Base-by-base conservation (phyloP, 495 filamentous ascomycete species). In the Lophiotrema nucula region DNA sequence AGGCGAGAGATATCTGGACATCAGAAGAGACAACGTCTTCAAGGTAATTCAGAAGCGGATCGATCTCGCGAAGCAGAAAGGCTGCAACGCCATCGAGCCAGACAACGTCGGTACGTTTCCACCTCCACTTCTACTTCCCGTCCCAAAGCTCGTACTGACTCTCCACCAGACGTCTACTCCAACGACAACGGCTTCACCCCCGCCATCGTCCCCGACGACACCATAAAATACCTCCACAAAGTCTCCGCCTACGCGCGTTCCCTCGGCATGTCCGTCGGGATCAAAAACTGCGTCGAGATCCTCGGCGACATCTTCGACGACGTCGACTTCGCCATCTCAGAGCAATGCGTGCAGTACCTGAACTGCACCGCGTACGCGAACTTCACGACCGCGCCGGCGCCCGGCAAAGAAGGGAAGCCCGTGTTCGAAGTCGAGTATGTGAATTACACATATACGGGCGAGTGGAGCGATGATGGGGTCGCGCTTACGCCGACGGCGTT, bases 261-360 rank as follows among this genome's bases (percentile, higher is more conserved):
- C 48, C 15, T 27, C 4, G 41, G 41, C 33, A 53, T 59, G 48
- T 59, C 56, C 12, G 56, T 59, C 41, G 56, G 56, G 35, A 59
- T 59, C 38, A 59, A 59, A 37, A 59, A 59, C 56, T 59, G 56
- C 56, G 31, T 59, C 48, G 56, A 59, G 47, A 59, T 59, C 41
- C 56, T 59, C 3, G 56, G 56, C 42, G 35, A 42, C 41, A 59
- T 59, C 38, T 59, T 59, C 56, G 38, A 52, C 41, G 56, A 59
- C 42, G 56, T 59, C 22, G 56, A 59, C 31, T 59, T 59, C 39
- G 56, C 56, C 39, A 59, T 59, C 24, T 46, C 39, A n/a, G 56
- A 59, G 24, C 26, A 59, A 59, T 59, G 56, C 42, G 48, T 59
- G 0, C 56, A 59, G 19, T 59, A 59, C 42, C 16, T n/a, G 2